Evolutionary conservation across 805 yeast genomes (phyloP).

Genomic region (Sugiyamaella floridensis): DNA sequence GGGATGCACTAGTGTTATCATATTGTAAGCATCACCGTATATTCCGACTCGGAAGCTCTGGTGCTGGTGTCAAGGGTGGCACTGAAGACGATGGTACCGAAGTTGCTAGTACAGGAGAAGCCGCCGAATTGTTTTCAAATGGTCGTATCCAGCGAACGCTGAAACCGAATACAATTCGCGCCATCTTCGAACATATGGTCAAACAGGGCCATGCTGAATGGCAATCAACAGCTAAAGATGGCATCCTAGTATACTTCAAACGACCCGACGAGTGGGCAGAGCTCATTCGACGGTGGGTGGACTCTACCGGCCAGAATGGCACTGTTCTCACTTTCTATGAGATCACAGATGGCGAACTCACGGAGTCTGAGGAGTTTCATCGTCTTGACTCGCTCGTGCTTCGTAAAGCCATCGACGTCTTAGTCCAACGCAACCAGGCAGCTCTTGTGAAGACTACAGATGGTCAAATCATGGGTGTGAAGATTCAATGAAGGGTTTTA

Average conservation of each 20-base stretch:
- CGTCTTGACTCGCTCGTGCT: conserved; percentile 55
- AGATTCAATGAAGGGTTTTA: conserved; percentile 32
- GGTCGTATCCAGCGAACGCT: conserved; percentile 35
- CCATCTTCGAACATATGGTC: conserved; percentile 53
- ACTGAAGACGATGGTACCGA: conserved; percentile 22
- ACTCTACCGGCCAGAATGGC: conserved; percentile 69
- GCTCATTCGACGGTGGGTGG: conserved; percentile 60
- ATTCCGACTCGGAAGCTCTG: conserved; percentile 43
- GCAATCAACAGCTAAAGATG: conserved; percentile 12
- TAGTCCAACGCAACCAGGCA: conserved; percentile 66
- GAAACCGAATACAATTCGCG: conserved; percentile 46
- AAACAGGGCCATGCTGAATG: conserved; percentile 51
- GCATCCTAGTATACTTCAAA: conserved; percentile 55
- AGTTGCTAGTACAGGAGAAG: conserved; percentile 6
- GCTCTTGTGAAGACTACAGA: conserved; percentile 62
- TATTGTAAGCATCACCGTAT: conserved; percentile 52
- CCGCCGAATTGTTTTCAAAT: conserved; percentile 26
- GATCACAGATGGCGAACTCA: conserved; percentile 57
- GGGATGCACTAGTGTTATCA: conserved; percentile 59
- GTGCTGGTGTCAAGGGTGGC: conserved; percentile 24
- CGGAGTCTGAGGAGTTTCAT: conserved; percentile 49
- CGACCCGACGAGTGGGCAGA: conserved; percentile 63
- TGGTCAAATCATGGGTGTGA: conserved; percentile 67
- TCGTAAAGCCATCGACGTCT: conserved; percentile 45
- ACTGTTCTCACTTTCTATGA: conserved; percentile 79